phyloP scores from a whole-genome alignment of 108 stramenopile species.

The Chaetoceros tenuissimus region DNA sequence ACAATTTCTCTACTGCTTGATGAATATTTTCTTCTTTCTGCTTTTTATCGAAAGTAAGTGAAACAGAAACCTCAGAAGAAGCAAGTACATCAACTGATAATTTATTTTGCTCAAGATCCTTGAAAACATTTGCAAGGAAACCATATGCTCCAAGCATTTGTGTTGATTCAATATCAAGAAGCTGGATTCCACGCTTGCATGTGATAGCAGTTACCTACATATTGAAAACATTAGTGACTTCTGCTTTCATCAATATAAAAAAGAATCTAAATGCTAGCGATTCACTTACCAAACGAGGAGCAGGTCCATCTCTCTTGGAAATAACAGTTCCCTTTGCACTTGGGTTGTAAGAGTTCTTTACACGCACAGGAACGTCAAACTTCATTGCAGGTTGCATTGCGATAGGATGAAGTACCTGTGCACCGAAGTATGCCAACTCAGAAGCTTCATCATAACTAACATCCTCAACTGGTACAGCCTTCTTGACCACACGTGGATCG shows the following conservation, averaged over 20 bases:
- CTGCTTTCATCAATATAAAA: too few species aligned
- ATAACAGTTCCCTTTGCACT: conserved; percentile 85
- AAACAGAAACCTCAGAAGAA: conserved; percentile 94
- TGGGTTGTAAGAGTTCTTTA: conserved; percentile 98
- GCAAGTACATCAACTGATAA: conserved; percentile 99
- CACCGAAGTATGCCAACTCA: conserved; percentile 98
- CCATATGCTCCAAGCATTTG: conserved; percentile 97
- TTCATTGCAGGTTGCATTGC: conserved; percentile 90
- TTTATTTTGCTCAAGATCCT: conserved; percentile 86
- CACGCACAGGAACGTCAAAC: conserved; percentile 82
- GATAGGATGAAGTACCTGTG: conserved; percentile 93
- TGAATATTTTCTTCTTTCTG: conserved; percentile 42
- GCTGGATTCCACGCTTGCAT: conserved; percentile 76
- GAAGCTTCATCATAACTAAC: conserved; percentile 93
- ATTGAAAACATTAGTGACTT: neutral
- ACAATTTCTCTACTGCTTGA: conserved; percentile 40
- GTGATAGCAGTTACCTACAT: conserved; percentile 92
- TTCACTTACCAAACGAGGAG: conserved; percentile 37
- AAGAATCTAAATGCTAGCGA: too few species aligned
- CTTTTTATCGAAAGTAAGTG: conserved; percentile 94
- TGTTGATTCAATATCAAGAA: conserved; percentile 87
- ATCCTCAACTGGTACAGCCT: conserved; percentile 75
- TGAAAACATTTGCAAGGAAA: conserved; percentile 88
- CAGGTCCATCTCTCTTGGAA: conserved; percentile 33
- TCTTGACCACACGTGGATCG: conserved; percentile 86